Percentiles rank a stretch among this genome's conserved stretches.
phyloP scores from a whole-genome alignment of 2,329 filamentous ascomycete species.

The Corynespora cassiicola region DNA sequence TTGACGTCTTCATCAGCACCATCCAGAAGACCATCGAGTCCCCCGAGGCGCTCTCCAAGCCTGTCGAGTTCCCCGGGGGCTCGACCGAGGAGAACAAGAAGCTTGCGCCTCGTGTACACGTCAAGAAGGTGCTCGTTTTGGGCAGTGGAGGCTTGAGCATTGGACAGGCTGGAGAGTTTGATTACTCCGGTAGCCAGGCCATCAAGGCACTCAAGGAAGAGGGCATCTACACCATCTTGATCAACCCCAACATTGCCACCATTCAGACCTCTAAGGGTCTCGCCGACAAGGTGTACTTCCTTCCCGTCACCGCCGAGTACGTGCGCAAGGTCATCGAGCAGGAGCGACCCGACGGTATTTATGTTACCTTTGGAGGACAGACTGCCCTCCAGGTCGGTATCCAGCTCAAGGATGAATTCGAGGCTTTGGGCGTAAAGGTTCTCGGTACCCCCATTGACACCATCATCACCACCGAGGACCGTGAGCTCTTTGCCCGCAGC shows the following conservation, averaged over 20 bases:
- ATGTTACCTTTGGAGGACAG: constrained; percentile 96
- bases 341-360: constrained; percentile 94
- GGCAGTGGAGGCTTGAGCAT: constrained; percentile 96
- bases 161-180: constrained; percentile 97
- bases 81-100: constrained; percentile 78
- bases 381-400: constrained; percentile 97
- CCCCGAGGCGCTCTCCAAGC: constrained; percentile 69
- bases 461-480: constrained; percentile 97
- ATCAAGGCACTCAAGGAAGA: constrained; percentile 99
- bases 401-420: constrained; percentile 96
- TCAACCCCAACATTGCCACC: constrained; percentile 99
- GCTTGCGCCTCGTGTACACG: constrained; percentile 77
- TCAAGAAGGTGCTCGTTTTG: constrained; percentile 94
- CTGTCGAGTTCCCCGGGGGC: constrained; percentile 88
- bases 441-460: constrained; percentile 96
- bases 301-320: constrained; percentile 95
- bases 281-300: constrained; percentile 98
- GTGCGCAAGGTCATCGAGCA: constrained; percentile 97
- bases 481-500: constrained; percentile 94
- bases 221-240: constrained; percentile 95
- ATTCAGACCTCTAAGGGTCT: constrained; percentile 98
- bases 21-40: constrained; percentile 76
- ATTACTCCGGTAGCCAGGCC: constrained; percentile 97
- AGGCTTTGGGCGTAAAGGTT: constrained; percentile 88
- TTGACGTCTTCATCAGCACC: constrained; percentile 93